These are phyloP conservation scores for Paraphaeosphaeria minitans DNA, from an alignment of 2,329 filamentous ascomycete genomes.

Conservation along the genomic window DNA sequence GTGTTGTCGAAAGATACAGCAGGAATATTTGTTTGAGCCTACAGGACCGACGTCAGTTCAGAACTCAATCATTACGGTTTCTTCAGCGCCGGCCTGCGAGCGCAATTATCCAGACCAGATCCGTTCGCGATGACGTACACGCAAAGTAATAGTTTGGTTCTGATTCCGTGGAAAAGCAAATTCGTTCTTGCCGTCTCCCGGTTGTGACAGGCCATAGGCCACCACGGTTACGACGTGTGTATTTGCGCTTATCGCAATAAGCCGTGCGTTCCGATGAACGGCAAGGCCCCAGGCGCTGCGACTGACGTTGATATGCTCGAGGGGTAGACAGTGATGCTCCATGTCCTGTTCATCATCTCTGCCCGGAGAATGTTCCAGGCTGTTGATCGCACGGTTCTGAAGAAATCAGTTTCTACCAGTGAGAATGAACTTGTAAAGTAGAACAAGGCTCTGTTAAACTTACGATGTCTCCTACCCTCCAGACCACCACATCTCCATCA, in stretches of 20 bases:
- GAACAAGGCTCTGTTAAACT: neutral
- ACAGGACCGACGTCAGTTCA: neutral
- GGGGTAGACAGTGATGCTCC: slow-evolving; percentile 55
- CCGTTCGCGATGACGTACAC: slow-evolving; percentile 10
- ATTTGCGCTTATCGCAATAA: slow-evolving; percentile 88
- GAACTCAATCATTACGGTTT: neutral
- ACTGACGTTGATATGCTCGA: slow-evolving; percentile 78
- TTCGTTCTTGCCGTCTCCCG: slow-evolving; percentile 25
- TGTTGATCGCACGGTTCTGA: slow-evolving; percentile 25
- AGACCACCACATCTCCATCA: slow-evolving; percentile 59
- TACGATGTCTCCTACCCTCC: slow-evolving; percentile 39
- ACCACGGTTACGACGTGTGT: slow-evolving; percentile 63
- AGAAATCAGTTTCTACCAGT: neutral
- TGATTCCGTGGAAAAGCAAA: slow-evolving; percentile 33
- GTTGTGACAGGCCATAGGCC: slow-evolving; percentile 59
- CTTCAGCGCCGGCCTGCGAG: no score
- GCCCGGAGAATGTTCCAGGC: neutral
- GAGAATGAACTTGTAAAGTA: neutral
- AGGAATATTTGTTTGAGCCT: slow-evolving; percentile 57
- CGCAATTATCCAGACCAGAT: neutral
- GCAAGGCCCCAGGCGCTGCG: slow-evolving; percentile 87
- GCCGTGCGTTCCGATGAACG: slow-evolving; percentile 77
- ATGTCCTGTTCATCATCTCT: slow-evolving; percentile 30
- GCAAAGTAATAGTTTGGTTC: slow-evolving; percentile 25
- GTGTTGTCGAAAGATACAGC: slow-evolving; percentile 64